Evolutionary conservation across 1,284 basidiomycete species (phyloP).

Genomic region (Trametes polyzona): DNA sequence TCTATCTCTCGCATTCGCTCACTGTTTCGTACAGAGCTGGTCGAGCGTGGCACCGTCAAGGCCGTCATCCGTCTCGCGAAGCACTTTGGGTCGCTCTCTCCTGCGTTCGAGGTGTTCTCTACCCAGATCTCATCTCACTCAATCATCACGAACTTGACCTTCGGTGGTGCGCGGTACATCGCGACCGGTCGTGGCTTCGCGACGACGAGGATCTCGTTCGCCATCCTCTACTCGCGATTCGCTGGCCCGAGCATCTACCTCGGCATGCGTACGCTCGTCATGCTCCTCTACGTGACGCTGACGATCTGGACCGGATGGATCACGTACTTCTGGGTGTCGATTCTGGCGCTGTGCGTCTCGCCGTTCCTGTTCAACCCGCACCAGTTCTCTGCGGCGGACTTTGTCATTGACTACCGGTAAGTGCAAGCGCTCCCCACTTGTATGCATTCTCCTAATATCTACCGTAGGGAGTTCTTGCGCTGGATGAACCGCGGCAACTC

Average conservation of each 20-base stretch:
- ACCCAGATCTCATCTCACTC: constrained; percentile 97
- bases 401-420: constrained; percentile 93
- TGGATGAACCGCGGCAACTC: constrained; percentile 99
- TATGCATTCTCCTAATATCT: constrained; percentile 14
- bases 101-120: constrained; percentile 94
- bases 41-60: constrained; percentile 89
- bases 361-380: constrained; percentile 98
- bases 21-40: constrained; percentile 65
- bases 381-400: constrained; percentile 94
- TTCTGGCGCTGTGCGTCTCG: constrained; percentile 85
- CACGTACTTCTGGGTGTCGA: constrained; percentile 96
- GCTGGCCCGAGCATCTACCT: constrained; percentile 96
- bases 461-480: constrained; percentile 82
- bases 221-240: constrained; percentile 93
- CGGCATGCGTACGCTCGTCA: constrained; percentile 88
- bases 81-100: constrained; percentile 92
- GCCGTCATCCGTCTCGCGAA: constrained; percentile 89
- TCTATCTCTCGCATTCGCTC: background rate
- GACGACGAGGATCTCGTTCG: constrained; percentile 91
- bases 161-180: constrained; percentile 95
- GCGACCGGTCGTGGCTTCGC: constrained; percentile 99
- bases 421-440: constrained; percentile 24
- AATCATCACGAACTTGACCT: constrained; percentile 92
- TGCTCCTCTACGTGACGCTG: constrained; percentile 91
- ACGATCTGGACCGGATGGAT: constrained; percentile 88